Conservation (phyloP, 352 stramenopile species). For the Globisporangium paroecandrum region DNA sequence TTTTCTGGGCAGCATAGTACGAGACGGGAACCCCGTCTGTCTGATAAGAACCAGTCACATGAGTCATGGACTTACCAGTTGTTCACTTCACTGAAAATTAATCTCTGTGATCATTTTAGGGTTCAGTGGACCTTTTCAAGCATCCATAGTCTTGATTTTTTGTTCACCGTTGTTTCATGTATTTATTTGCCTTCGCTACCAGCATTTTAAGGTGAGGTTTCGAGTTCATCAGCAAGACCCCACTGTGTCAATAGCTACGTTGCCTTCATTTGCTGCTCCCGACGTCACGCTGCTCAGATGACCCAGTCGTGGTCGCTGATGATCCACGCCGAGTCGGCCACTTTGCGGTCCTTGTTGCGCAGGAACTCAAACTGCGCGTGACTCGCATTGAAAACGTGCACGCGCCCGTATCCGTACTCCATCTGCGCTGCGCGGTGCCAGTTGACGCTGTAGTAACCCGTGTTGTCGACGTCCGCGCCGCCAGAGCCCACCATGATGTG, state of each 20-base stretch:
- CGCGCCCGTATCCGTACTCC: constrained; percentile 70
- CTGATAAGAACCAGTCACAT: background rate
- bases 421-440: constrained; percentile 59
- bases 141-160: background rate
- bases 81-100: background rate
- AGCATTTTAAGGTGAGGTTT: background rate
- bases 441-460: constrained; percentile 55
- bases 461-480: constrained; percentile 63
- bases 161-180: background rate
- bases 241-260: background rate
- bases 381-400: constrained; percentile 59
- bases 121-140: background rate
- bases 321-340: constrained; percentile 22
- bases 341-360: constrained; percentile 32
- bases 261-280: background rate
- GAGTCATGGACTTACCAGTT: background rate
- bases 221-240: background rate
- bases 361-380: constrained; percentile 74
- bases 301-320: constrained; percentile 42
- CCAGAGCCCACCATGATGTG: constrained; percentile 86
- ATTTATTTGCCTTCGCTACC: background rate
- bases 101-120: background rate
- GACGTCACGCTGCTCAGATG: background rate
- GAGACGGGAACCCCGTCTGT: background rate
- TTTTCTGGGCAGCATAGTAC: background rate